Percentiles rank a stretch among this genome's conserved stretches.
phyloP scores from a whole-genome alignment of 352 stramenopile species.

The Phytophthora crassamura region DNA sequence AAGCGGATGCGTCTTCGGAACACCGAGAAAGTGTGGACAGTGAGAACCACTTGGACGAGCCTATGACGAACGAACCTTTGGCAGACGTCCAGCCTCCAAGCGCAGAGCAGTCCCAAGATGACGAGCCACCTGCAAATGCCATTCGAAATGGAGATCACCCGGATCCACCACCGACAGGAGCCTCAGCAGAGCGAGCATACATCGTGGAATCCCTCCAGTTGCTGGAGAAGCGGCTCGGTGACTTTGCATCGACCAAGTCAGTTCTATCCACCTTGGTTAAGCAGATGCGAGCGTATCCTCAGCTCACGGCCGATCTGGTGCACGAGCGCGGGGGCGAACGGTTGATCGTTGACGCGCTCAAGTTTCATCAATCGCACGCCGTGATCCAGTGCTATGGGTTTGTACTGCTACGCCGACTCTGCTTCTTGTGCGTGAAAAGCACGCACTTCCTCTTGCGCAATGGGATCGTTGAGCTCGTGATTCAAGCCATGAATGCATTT shows the following conservation, averaged over 20 bases:
- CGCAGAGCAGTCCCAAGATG: not conserved
- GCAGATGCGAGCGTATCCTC: constrained; percentile 77
- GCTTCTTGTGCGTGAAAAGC: constrained; percentile 74
- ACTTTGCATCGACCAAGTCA: constrained; percentile 61
- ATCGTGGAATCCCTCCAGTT: constrained; percentile 57
- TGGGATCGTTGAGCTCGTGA: constrained; percentile 62
- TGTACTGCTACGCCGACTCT: constrained; percentile 73
- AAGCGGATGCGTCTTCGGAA: not conserved
- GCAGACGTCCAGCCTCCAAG: not conserved
- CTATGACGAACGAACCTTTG: not conserved
- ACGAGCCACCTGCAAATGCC: not conserved
- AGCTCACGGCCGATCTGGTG: constrained; percentile 69
- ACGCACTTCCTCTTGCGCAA: constrained; percentile 58
- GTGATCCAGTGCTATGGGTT: constrained; percentile 87
- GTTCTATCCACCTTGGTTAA: constrained; percentile 78
- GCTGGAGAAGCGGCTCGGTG: constrained; percentile 47
- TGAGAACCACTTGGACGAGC: constrained; percentile 1
- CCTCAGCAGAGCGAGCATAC: constrained; percentile 46
- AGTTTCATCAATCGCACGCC: constrained; percentile 63
- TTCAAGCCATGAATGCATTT: constrained; percentile 70
- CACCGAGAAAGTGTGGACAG: constrained; percentile 7
- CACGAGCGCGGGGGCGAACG: constrained; percentile 53
- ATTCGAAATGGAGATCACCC: constrained; percentile 14
- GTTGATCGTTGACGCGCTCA: constrained; percentile 64
- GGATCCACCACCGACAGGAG: not conserved